Base-by-base conservation (phyloP, 108 stramenopile genomes). In the Skeletonema potamos region DNA sequence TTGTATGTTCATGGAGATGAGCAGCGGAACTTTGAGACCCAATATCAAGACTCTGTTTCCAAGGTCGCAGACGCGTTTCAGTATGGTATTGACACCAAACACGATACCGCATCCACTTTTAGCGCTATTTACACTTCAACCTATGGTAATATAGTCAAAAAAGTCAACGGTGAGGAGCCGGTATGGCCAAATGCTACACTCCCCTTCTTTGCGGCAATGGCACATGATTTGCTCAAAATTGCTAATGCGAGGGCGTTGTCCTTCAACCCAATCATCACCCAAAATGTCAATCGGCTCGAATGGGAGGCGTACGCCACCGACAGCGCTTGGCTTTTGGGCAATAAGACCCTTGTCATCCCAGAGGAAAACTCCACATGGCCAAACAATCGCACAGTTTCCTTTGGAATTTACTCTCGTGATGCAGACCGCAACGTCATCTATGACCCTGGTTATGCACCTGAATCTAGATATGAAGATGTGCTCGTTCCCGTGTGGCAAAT, bases 401-500 rank as follows among this genome's bases (percentile, higher is more conserved):
- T 78, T 58, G 82, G 82, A n/a, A 83, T 83, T 26, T 83, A 75
- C 67, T 48, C 66, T 12, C 64, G 75, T 24, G 72, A 77, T 55
- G 27, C 57, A 9, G 41, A 62, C 15, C n/a, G 32, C 27, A 69
- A 79, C 37, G 76, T 72, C 54, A 26, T 62, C 26, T 77, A 64
- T 22, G 77, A 69, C 27, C 62, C 72, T 11, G 70, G 75, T 22
- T 67, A 72, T 39, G 58, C 24, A 5, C 64, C 29, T 44, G 13
- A 10, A 4, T 76, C 66, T 46, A 69, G 10, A 27, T 70, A 61
- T 77, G 68, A 63, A 6, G 33, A 70, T 27, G 83, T 83, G 0
- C 54, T 76, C 43, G 83, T 86, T 18, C 89, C 89, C 0, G 82
- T 79, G 41, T 90, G 89, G 89, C 89, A 90, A 34, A 79, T 69